Percentiles rank a stretch among this genome's conserved stretches.
Conservation (phyloP, 2,329 filamentous ascomycete species). For the Intubia oerlemansii region DNA sequence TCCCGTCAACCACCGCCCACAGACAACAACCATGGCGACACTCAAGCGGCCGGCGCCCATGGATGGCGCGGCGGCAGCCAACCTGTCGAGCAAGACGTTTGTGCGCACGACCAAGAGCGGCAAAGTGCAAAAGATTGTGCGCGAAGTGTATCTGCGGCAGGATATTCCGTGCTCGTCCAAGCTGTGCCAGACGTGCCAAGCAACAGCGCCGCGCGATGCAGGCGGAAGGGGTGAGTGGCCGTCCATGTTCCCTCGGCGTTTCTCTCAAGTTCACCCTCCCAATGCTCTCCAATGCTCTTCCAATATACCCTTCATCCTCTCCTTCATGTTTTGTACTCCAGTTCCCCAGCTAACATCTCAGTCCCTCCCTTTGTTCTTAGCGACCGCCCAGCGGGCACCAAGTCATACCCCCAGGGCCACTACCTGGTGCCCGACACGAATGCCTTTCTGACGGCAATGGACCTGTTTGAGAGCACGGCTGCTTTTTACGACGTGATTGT, state of each 20-base stretch:
- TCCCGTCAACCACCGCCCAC: no score
- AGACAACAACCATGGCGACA: no score
- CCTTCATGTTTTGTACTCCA: no score
- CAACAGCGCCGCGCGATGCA: conserved; percentile 58
- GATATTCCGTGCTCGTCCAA: conserved; percentile 95
- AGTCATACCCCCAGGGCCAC: conserved; percentile 64
- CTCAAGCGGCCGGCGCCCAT: no score
- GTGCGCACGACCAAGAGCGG: conserved; percentile 86
- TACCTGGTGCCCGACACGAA: conserved; percentile 95
- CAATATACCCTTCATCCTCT: no score
- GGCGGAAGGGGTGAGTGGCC: conserved; percentile 43
- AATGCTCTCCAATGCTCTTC: no score
- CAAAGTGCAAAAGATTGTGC: conserved; percentile 96
- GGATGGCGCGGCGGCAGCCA: no score
- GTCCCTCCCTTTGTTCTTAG: conserved; percentile 73
- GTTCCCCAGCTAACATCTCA: no score
- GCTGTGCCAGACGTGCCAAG: conserved; percentile 58
- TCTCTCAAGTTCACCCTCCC: background rate
- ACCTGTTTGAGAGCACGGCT: conserved; percentile 78
- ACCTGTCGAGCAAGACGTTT: conserved; percentile 91
- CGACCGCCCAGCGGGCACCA: conserved; percentile 68
- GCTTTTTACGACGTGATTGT: conserved; percentile 96
- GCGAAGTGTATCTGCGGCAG: conserved; percentile 84
- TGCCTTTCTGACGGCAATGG: conserved; percentile 86
- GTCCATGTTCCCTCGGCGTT: no score